Evolutionary conservation across 495 filamentous ascomycete genomes (phyloP).

Genomic region (Pseudotulostoma volvatum): DNA sequence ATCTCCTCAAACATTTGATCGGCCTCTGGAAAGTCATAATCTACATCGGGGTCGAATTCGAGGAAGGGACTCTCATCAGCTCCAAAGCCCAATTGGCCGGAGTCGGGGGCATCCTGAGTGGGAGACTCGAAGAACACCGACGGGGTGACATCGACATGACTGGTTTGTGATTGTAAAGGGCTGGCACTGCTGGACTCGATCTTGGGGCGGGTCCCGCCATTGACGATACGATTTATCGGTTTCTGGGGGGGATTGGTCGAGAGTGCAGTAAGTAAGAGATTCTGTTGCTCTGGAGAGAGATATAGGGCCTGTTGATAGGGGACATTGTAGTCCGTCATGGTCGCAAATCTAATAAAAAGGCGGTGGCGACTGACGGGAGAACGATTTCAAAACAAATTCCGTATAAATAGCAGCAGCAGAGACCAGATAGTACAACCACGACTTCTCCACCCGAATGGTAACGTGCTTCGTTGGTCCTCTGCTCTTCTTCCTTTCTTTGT

Average conservation of each 20-base stretch:
- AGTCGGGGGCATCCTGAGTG: conserved; percentile 22
- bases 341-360: too few relatives aligned
- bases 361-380: too few relatives aligned
- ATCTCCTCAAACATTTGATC: conserved; percentile 62
- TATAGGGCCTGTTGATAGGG: conserved; percentile 35
- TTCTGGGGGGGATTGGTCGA: conserved; percentile 41
- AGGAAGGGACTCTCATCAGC: conserved; percentile 64
- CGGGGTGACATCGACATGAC: conserved; percentile 29
- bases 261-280: conserved; percentile 73
- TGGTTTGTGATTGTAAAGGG: conserved; percentile 3
- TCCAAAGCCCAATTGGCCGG: conserved; percentile 31
- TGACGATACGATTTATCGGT: conserved; percentile 13
- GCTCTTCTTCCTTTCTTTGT: too few relatives aligned
- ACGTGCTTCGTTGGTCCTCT: too few relatives aligned
- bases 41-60: conserved; percentile 62
- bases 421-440: too few relatives aligned
- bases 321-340: conserved; percentile 25
- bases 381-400: too few relatives aligned
- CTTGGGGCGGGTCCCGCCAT: conserved; percentile 21
- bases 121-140: conserved; percentile 39
- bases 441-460: too few relatives aligned
- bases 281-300: conserved; percentile 75
- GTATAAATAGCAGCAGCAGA: too few relatives aligned
- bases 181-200: conserved; percentile 14
- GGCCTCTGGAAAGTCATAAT: conserved; percentile 44